Percentiles rank a stretch among this genome's conserved stretches.
These are phyloP conservation scores for Penicillium digitatum DNA, from an alignment of 2,329 filamentous ascomycete genomes.

Conservation along the genomic window DNA sequence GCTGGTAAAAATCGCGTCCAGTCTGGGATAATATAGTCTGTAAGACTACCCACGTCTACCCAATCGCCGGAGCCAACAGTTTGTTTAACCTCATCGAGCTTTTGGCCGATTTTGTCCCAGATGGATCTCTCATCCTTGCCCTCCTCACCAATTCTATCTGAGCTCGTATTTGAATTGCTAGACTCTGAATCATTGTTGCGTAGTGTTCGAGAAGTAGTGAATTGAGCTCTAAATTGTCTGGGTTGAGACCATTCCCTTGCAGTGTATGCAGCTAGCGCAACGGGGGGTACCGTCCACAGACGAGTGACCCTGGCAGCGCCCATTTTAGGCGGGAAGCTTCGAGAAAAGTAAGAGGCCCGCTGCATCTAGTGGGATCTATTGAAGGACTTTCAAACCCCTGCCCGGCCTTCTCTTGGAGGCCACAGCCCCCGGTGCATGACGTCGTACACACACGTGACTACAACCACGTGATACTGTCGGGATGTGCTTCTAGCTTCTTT, in stretches of 20 bases:
- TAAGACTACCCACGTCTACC: constrained; percentile 53
- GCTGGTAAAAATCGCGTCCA: constrained; percentile 76
- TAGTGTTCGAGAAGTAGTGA: constrained; percentile 22
- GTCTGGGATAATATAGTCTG: constrained; percentile 70
- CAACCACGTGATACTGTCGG: not conserved
- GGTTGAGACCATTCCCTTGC: constrained; percentile 26
- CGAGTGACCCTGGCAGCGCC: constrained; percentile 32
- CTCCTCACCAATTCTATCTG: constrained; percentile 8
- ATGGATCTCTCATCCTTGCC: constrained; percentile 34
- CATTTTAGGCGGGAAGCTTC: constrained; percentile 29
- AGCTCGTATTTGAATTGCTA: not conserved
- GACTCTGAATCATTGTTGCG: constrained; percentile 13
- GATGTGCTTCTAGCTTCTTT: not conserved
- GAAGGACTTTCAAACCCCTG: constrained; percentile 18
- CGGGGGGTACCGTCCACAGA: constrained; percentile 37
- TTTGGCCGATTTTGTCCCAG: constrained; percentile 51
- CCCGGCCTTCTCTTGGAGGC: constrained; percentile 6
- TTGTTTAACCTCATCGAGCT: constrained; percentile 40
- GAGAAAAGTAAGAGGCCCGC: constrained; percentile 10
- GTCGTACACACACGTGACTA: constrained; percentile 9
- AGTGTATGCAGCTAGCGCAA: constrained; percentile 30
- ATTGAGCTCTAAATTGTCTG: constrained; percentile 22
- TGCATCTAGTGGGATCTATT: constrained; percentile 22
- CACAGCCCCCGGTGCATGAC: constrained; percentile 22
- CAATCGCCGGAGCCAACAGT: constrained; percentile 42